Evolutionary conservation across 2,329 filamentous ascomycete species (phyloP).

Genomic region (Penicillium sp.): DNA sequence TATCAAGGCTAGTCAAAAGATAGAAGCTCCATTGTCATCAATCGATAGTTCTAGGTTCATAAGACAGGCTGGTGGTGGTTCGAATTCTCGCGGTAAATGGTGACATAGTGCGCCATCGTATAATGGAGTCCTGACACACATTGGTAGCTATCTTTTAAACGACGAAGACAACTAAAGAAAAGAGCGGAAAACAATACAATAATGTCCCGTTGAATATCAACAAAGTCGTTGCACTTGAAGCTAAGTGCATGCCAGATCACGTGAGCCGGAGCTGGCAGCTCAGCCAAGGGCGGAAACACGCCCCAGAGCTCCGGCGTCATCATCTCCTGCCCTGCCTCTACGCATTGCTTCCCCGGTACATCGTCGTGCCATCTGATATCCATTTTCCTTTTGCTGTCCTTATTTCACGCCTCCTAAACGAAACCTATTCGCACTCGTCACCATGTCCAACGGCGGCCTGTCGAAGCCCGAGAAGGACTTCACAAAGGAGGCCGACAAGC

Average conservation of each 20-base stretch:
- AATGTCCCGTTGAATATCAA: neutral
- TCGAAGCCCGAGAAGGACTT: constrained; percentile 98
- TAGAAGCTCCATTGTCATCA: neutral
- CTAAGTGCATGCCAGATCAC: constrained; percentile 19
- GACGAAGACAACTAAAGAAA: no score
- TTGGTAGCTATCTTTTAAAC: no score
- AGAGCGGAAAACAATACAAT: neutral
- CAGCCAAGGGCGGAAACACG: constrained; percentile 21
- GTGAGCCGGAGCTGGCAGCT: constrained; percentile 29
- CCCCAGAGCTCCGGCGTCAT: constrained; percentile 20
- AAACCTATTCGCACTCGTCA: constrained; percentile 31
- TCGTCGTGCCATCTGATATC: neutral
- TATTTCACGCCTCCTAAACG: constrained; percentile 1
- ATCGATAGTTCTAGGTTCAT: neutral
- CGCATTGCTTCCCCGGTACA: constrained; percentile 5
- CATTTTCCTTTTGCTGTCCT: neutral
- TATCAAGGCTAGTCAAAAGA: neutral
- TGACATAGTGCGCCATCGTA: neutral
- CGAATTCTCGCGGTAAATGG: neutral
- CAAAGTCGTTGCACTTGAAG: neutral
- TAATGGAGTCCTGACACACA: neutral
- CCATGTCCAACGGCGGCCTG: constrained; percentile 75
- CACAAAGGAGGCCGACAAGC: constrained; percentile 89
- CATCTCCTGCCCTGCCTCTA: constrained; percentile 4
- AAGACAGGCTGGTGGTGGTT: neutral